Conservation (phyloP, 331 rosid genomes). For the Arachis monticola region DNA sequence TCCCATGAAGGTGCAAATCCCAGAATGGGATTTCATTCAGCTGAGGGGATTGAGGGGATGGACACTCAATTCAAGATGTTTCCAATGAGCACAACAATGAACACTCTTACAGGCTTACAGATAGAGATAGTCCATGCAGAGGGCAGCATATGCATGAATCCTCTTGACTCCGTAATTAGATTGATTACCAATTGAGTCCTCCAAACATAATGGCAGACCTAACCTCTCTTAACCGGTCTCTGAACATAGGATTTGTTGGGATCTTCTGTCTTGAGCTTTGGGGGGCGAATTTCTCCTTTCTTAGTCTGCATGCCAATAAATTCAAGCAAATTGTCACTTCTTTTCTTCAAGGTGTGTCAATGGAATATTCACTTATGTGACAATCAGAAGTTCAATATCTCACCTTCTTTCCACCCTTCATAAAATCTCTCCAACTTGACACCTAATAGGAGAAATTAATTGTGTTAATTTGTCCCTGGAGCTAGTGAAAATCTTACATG, state of each 20-base stretch:
- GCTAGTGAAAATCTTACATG: background rate
- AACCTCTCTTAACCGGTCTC: constrained; percentile 74
- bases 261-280: constrained; percentile 80
- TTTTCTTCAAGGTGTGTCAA: background rate
- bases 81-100: constrained; percentile 27
- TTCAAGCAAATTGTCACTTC: background rate
- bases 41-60: constrained; percentile 10
- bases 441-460: constrained; percentile 52
- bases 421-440: constrained; percentile 86
- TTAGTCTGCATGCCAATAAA: constrained; percentile 53
- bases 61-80: constrained; percentile 6
- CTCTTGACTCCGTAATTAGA: constrained; percentile 3
- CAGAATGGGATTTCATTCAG: constrained; percentile 7
- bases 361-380: background rate
- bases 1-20: background rate
- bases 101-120: constrained; percentile 17
- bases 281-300: constrained; percentile 74
- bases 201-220: constrained; percentile 32
- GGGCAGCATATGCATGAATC: constrained; percentile 10
- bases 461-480: background rate
- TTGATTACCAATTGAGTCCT: constrained; percentile 1
- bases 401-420: constrained; percentile 81
- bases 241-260: constrained; percentile 80
- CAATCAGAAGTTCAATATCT: constrained; percentile 14
- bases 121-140: background rate